phyloP scores from a whole-genome alignment of 2,329 filamentous ascomycete species.

The Fusarium sublunatum region DNA sequence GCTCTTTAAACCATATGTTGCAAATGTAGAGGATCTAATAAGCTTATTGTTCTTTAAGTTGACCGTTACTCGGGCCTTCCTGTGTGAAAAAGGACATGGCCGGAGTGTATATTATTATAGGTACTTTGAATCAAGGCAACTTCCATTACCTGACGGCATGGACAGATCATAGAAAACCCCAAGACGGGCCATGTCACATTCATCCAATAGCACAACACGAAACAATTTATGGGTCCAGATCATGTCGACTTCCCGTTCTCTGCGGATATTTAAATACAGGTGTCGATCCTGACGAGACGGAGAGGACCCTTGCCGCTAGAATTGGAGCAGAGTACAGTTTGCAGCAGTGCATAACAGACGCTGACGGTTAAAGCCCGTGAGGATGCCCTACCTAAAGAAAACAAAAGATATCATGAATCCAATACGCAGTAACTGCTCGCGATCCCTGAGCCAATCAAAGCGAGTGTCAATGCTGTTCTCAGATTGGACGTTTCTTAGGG shows the following conservation, averaged over 20 bases:
- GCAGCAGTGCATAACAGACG: not conserved
- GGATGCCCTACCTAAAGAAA: not conserved
- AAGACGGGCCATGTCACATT: not conserved
- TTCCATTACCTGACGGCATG: not conserved
- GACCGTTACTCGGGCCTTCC: too few relatives aligned
- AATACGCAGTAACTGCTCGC: not conserved
- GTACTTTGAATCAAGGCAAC: not conserved
- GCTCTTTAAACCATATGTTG: too few relatives aligned
- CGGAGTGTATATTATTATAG: too few relatives aligned
- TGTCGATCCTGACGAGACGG: slow-evolving; percentile 17
- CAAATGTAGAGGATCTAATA: too few relatives aligned
- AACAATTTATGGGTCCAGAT: slow-evolving; percentile 36
- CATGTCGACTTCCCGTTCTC: slow-evolving; percentile 3
- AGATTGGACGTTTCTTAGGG: slow-evolving; percentile 14
- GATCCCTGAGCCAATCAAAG: slow-evolving; percentile 22
- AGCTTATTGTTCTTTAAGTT: too few relatives aligned
- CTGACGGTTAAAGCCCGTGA: not conserved
- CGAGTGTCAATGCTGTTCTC: slow-evolving; percentile 11
- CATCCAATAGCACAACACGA: slow-evolving; percentile 39
- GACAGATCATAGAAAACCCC: not conserved
- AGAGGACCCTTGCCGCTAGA: slow-evolving; percentile 3
- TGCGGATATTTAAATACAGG: not conserved
- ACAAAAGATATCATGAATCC: not conserved
- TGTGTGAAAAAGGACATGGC: too few relatives aligned
- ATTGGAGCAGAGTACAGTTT: not conserved